A percentile compares a stretch with the other conserved stretches of the same genome.
Conservation (phyloP, 768 basidiomycete genomes). For the Podaxis sp. region DNA sequence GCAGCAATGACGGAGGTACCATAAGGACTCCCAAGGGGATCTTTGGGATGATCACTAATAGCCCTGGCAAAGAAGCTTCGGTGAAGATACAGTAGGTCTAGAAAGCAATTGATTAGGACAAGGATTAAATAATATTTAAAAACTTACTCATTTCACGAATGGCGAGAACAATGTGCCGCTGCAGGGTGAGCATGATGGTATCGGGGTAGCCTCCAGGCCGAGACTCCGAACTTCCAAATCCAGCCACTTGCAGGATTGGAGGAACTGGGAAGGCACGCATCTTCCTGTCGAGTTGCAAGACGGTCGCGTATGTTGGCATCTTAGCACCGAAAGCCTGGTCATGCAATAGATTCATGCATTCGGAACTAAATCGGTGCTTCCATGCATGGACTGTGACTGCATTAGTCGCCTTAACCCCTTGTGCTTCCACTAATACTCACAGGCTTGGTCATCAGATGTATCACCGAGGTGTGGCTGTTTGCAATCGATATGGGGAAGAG, state of each 20-base stretch:
- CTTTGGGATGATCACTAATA: constrained; percentile 70
- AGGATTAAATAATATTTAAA: not conserved
- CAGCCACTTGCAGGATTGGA: constrained; percentile 62
- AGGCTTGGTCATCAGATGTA: constrained; percentile 52
- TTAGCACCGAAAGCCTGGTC: constrained; percentile 73
- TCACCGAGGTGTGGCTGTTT: constrained; percentile 55
- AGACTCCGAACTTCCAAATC: constrained; percentile 57
- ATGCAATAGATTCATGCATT: constrained; percentile 67
- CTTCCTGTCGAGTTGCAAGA: constrained; percentile 66
- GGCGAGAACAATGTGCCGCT: constrained; percentile 66
- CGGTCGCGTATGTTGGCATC: constrained; percentile 63
- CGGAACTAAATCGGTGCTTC: constrained; percentile 68
- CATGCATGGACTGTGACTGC: constrained; percentile 51
- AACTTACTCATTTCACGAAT: constrained; percentile 66
- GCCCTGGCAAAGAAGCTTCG: constrained; percentile 74
- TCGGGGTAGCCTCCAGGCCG: constrained; percentile 45
- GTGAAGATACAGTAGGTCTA: constrained; percentile 70
- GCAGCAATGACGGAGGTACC: constrained; percentile 74
- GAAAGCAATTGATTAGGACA: constrained; percentile 11
- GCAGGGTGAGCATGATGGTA: constrained; percentile 53
- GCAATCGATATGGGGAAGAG: constrained; percentile 65
- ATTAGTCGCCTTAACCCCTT: not conserved
- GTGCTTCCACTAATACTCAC: constrained; percentile 35
- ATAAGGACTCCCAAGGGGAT: constrained; percentile 70
- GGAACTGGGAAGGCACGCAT: constrained; percentile 68